A percentile compares a stretch with the other conserved stretches of the same genome.
phyloP scores from a whole-genome alignment of 139 green algal species.

The Coccomyxa sp. region DNA sequence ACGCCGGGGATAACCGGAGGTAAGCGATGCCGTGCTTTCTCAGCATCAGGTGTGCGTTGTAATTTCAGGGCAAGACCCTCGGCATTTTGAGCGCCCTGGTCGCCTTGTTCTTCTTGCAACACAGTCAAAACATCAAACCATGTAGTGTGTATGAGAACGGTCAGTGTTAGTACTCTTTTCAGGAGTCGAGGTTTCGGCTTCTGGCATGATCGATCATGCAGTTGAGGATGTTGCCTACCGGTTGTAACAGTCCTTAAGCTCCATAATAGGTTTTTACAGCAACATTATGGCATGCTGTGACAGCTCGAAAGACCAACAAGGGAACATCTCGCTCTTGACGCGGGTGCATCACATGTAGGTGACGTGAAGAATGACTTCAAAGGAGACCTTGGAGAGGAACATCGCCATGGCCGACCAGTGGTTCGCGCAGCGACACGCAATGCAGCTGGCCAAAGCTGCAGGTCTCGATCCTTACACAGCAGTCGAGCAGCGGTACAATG shows the following conservation, averaged over 20 bases:
- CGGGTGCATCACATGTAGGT: background rate
- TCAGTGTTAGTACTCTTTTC: background rate
- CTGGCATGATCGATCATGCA: background rate
- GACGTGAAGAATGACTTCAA: background rate
- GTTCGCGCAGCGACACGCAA: background rate
- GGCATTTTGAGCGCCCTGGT: background rate
- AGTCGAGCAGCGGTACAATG: background rate
- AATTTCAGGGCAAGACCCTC: background rate
- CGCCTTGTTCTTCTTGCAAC: background rate
- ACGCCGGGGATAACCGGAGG: background rate
- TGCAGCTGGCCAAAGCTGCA: background rate
- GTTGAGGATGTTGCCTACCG: background rate
- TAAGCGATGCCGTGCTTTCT: background rate
- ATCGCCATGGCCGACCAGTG: background rate
- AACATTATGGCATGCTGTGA: background rate
- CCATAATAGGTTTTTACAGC: background rate
- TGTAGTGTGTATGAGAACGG: background rate
- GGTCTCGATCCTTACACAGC: background rate
- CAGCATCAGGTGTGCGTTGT: background rate
- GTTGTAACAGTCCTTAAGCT: background rate
- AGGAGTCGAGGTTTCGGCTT: background rate
- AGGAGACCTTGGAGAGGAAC: background rate
- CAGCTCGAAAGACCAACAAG: background rate
- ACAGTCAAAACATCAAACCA: background rate
- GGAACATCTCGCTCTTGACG: background rate